Percentiles rank a stretch among this genome's conserved stretches.
These are phyloP conservation scores for Chimonanthus praecox DNA, from an alignment of 164 flowering plant species.

Conservation along the genomic window DNA sequence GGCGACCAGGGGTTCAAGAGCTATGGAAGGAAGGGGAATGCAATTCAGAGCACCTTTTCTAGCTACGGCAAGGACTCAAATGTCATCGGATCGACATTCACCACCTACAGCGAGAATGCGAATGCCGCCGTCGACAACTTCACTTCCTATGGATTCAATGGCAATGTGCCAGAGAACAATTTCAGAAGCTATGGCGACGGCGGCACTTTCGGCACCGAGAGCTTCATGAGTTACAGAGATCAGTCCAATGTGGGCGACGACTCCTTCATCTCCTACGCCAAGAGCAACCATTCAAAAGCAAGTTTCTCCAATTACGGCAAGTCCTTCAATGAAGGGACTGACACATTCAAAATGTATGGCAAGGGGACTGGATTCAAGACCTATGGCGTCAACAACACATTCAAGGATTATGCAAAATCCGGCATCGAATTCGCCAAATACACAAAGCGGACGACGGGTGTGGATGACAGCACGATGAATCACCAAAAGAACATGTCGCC, in stretches of 20 bases:
- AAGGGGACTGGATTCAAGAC: constrained; percentile 40
- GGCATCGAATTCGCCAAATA: constrained; percentile 42
- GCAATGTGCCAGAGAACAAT: constrained; percentile 51
- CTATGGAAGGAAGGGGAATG: constrained; percentile 61
- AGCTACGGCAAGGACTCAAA: constrained; percentile 47
- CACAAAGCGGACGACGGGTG: not conserved
- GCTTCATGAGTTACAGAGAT: constrained; percentile 55
- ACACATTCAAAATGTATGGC: constrained; percentile 64
- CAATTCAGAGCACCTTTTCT: constrained; percentile 33
- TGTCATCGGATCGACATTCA: constrained; percentile 47
- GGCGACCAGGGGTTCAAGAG: constrained; percentile 47
- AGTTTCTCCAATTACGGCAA: constrained; percentile 66
- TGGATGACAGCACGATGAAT: not conserved
- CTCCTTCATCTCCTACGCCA: constrained; percentile 61
- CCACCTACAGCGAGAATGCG: constrained; percentile 45
- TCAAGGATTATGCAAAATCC: constrained; percentile 41
- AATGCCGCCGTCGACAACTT: constrained; percentile 58
- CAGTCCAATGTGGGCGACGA: constrained; percentile 66
- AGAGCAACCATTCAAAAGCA: constrained; percentile 37
- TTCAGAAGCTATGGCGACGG: constrained; percentile 57
- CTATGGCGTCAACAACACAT: constrained; percentile 44
- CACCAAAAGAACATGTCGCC: not conserved
- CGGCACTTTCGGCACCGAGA: constrained; percentile 35
- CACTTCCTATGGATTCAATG: constrained; percentile 37
- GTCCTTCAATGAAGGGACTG: constrained; percentile 55